Conservation (phyloP, 2,329 filamentous ascomycete species). For the Mollisiaceae sp. region DNA sequence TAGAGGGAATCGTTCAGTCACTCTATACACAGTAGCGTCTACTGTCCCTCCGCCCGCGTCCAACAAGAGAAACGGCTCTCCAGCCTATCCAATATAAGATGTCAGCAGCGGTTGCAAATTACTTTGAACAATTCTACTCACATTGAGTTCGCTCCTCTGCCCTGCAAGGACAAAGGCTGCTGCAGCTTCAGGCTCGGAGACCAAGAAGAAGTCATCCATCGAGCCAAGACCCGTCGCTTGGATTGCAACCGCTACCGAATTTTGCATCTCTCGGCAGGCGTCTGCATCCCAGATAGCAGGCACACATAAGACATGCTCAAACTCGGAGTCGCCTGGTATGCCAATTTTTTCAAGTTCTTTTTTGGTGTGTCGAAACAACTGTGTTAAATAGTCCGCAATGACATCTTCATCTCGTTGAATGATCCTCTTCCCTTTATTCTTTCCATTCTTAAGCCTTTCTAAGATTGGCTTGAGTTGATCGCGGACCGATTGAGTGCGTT, state of each 20-base stretch:
- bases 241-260: neutral
- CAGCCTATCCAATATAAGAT: slow-evolving; percentile 16
- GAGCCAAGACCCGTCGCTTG: neutral
- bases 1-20: slow-evolving; percentile 31
- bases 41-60: slow-evolving; percentile 40
- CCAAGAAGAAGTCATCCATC: neutral
- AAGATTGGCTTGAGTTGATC: neutral
- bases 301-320: neutral
- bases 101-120: neutral
- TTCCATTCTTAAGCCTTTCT: neutral
- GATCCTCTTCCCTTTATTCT: neutral
- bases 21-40: slow-evolving; percentile 37
- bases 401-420: neutral
- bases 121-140: neutral
- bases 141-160: neutral
- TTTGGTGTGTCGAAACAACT: neutral
- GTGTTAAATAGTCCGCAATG: neutral
- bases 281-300: neutral
- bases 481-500: neutral
- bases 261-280: neutral
- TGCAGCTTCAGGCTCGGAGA: neutral
- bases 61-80: slow-evolving; percentile 35
- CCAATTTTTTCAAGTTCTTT: neutral
- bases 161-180: slow-evolving; percentile 1
- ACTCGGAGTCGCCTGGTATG: neutral